Percentiles rank a stretch among this genome's conserved stretches.
phyloP scores from a whole-genome alignment of 768 basidiomycete species.

The Lactifluus piperatus region DNA sequence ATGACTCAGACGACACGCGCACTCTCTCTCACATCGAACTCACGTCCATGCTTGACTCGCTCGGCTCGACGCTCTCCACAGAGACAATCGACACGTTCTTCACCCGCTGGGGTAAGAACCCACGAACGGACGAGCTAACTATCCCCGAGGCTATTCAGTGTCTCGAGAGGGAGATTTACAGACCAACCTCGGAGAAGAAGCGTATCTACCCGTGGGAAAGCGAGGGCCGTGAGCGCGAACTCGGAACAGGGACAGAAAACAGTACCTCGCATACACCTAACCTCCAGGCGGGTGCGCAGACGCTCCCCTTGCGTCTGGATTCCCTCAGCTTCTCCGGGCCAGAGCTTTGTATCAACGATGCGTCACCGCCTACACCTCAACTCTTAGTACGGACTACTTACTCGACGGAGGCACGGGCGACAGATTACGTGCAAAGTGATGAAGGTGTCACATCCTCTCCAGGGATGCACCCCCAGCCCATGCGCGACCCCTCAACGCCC shows the following conservation, averaged over 20 bases:
- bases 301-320: constrained; percentile 34
- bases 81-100: constrained; percentile 82
- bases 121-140: constrained; percentile 61
- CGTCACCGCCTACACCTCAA: not conserved
- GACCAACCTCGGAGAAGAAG: constrained; percentile 65
- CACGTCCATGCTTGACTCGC: constrained; percentile 92
- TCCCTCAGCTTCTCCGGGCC: constrained; percentile 58
- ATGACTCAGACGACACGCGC: constrained; percentile 78
- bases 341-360: constrained; percentile 27
- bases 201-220: constrained; percentile 44
- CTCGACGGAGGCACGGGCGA: constrained; percentile 1
- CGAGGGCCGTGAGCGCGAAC: constrained; percentile 20
- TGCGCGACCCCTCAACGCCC: constrained; percentile 28
- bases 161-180: constrained; percentile 75
- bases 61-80: constrained; percentile 82
- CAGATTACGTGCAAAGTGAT: not conserved
- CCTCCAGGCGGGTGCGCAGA: constrained; percentile 34
- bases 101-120: constrained; percentile 53
- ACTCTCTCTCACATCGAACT: constrained; percentile 77
- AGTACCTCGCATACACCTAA: constrained; percentile 47
- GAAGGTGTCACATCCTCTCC: not conserved
- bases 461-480: constrained; percentile 1
- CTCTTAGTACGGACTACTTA: not conserved
- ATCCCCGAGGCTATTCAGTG: constrained; percentile 74
- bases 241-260: constrained; percentile 28